phyloP scores from a whole-genome alignment of 2,329 filamentous ascomycete species.

The Aspergillus sp. region DNA sequence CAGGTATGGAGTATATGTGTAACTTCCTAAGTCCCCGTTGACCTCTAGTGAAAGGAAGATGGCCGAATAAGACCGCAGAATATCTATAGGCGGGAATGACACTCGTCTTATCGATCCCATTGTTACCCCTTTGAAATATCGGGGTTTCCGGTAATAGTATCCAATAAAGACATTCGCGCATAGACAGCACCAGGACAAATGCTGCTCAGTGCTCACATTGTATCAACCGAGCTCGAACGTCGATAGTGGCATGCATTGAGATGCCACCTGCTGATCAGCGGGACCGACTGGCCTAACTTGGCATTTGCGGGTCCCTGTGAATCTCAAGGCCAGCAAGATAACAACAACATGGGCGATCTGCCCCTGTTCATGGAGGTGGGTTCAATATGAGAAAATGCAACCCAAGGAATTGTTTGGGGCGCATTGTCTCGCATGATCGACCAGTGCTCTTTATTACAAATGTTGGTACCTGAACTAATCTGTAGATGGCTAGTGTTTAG shows the following conservation, averaged over 20 bases:
- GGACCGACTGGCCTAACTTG: slow-evolving; percentile 5
- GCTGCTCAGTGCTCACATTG: neutral
- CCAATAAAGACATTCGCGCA: neutral
- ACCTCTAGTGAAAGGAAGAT: neutral
- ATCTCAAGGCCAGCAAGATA: neutral
- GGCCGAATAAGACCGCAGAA: neutral
- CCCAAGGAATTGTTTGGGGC: neutral
- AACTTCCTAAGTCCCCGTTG: no score
- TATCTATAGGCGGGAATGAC: no score
- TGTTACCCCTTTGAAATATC: neutral
- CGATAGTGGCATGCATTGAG: slow-evolving; percentile 4
- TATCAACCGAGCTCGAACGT: neutral
- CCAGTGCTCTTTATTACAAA: neutral
- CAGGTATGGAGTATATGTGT: no score
- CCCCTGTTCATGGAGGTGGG: neutral
- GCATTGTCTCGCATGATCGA: neutral
- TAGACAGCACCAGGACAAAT: neutral
- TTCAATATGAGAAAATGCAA: neutral
- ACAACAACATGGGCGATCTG: no score
- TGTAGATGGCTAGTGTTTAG: neutral
- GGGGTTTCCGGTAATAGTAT: neutral
- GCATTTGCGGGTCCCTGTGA: slow-evolving; percentile 8
- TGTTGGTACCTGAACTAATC: neutral
- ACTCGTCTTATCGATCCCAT: neutral
- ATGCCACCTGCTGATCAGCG: slow-evolving; percentile 13